A percentile compares a stretch with the other conserved stretches of the same genome.
phyloP scores from a whole-genome alignment of 2,329 filamentous ascomycete genomes.

The Calonectria henricotiae region DNA sequence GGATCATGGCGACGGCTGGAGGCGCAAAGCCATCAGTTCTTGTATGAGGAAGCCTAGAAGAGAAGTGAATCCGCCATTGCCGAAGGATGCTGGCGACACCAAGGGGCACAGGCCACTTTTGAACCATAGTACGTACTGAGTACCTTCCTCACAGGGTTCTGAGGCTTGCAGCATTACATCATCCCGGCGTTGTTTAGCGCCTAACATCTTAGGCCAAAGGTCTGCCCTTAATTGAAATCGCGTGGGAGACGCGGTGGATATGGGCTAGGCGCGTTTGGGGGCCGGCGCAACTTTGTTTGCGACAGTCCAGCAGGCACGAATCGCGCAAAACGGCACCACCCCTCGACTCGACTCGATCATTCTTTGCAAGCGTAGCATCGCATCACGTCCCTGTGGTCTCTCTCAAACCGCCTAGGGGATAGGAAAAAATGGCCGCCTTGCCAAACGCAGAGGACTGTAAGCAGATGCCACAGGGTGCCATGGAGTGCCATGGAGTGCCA shows the following conservation, averaged over 20 bases:
- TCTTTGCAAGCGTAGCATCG: not conserved
- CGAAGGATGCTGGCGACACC: conserved; percentile 44
- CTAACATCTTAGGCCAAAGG: conserved; percentile 45
- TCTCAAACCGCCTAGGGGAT: not conserved
- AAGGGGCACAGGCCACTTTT: conserved; percentile 48
- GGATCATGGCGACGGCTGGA: conserved; percentile 64
- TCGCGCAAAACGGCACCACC: conserved; percentile 12
- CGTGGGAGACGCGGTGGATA: conserved; percentile 42
- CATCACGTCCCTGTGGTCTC: conserved; percentile 9
- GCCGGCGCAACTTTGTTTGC: conserved; percentile 32
- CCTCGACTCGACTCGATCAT: conserved; percentile 10
- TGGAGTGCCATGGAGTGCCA: conserved; percentile 17
- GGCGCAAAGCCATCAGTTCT: conserved; percentile 53
- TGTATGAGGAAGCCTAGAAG: conserved; percentile 45
- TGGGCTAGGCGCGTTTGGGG: conserved; percentile 32
- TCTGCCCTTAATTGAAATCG: conserved; percentile 49
- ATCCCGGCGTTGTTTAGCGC: conserved; percentile 37
- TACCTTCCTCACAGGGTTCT: not conserved
- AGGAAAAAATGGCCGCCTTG: conserved; percentile 52
- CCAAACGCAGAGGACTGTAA: conserved; percentile 57
- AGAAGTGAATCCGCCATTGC: conserved; percentile 35
- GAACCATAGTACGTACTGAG: conserved; percentile 35
- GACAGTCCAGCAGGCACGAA: conserved; percentile 16
- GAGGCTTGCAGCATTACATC: conserved; percentile 45
- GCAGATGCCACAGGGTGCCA: conserved; percentile 32